Base-by-base conservation (phyloP, 2,329 filamentous ascomycete species). In the Beauveria sp. region DNA sequence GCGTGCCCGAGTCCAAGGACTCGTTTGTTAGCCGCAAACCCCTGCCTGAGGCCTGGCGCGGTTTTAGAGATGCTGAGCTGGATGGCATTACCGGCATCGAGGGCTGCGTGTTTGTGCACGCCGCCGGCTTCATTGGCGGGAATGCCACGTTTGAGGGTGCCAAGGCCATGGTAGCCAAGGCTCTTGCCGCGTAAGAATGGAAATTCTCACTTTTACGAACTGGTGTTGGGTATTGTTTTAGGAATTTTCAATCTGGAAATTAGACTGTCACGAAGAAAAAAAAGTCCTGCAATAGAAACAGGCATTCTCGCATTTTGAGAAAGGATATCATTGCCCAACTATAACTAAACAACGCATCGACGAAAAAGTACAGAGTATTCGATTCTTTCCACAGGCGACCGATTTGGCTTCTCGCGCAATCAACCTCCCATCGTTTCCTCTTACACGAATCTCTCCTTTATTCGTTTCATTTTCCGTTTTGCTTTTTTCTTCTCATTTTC, bases 1-100 rank as follows among this genome's bases (percentile, higher is more conserved):
- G 89, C 64, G 94, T 97, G n/a, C 90, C 91, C 53, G 86, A 90
- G 62, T 84, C 85, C 72, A 87, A 89, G 72, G 88, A 90, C 70
- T 94, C 91, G 63, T 99, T 99, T 71, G 83, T 91, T 74, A 97
- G 92, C 77, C 85, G 94, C 68, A 96, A 94, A 78, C 87, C 92
- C 48, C 80, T 99, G 66, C 93, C 93, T 5, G 91, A 96, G 76
- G 83, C 86, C 20, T 99, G 94, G 94, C 87, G 93, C 69, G 94
- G 94, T 8, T 87, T 96, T 66, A 83, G 94, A 46, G 94, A 97
- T 71, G 87, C 89, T 67, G 86, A 92, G 74, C 80, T 99, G 58
- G 91, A 93, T 73, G 82, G 83, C 67, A 80, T 92, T 18, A 77
- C 83, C 26, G 86, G 87, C 41, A 79, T 91, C 30, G 78, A 79